Base-by-base conservation (phyloP, 805 yeast species). In the Candida saitoana region DNA sequence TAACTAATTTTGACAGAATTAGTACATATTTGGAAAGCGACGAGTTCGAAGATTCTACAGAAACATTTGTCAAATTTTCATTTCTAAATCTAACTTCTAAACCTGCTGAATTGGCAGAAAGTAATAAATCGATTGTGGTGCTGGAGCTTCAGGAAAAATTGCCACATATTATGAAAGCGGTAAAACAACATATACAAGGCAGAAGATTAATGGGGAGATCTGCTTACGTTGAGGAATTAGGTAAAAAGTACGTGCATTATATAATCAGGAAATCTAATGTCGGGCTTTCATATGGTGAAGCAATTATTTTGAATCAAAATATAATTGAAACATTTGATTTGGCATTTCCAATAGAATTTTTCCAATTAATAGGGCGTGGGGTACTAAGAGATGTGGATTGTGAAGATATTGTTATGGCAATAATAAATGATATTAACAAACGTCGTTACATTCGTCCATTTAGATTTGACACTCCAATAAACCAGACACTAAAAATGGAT, bases 11-110 rank as follows among this genome's bases (percentile, higher is more conserved):
- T 7, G 16, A 12, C 18, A 14, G 17, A 6, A n/a, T 22, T 32
- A 16, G 27, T 15, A 8, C 6, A 3, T 20, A 15, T 12, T 36
- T 36, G 12, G 38, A 40, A 34, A 14, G 34, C 2, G 36, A 39
- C 17, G 24, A 35, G 3, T 27, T 44, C 12, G 36, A 34, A 17
- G 29, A 40, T 25, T 54, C 55, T 54, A 33, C 42, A 22, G 32
- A 41, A 3, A 31, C 32, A 11, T 39, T 50, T 22, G 39, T 49
- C 3, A 16, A 35, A 20, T 12, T 29, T 48, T 40, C 34, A 8
- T 25, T 4, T 27, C 34, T 12, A 18, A 20, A 16, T 17, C 12
- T 37, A 8, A 3, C 24, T 11, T 18, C 4, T 16, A 17, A 30
- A 18, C 15, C 9, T 3, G 15, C 34, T 18, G 29, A 18, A 5